Conservation (phyloP, 129 eudicot species). For the Chrysanthemum lavandulifolium region DNA sequence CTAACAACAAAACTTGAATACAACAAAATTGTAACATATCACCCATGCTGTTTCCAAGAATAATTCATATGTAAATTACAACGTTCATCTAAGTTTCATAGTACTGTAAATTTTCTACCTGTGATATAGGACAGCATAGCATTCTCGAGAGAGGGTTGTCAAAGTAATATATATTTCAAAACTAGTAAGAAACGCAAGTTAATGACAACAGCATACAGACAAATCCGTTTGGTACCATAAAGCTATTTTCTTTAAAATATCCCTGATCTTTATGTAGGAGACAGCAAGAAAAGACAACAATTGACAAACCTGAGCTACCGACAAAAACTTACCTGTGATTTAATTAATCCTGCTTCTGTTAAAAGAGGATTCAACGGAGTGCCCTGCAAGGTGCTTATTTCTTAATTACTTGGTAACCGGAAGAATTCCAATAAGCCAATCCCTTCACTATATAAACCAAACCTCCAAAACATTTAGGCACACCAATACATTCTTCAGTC, state of each 20-base stretch:
- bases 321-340: not conserved
- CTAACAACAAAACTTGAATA: no score
- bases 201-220: constrained; percentile 12
- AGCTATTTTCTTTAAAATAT: not conserved
- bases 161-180: not conserved
- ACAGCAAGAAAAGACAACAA: constrained; percentile 8
- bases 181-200: not conserved
- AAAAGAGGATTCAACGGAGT: constrained; percentile 17
- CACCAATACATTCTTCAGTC: constrained; percentile 1
- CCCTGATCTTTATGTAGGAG: not conserved
- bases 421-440: constrained; percentile 6
- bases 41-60: no score
- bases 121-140: not conserved
- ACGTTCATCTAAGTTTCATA: no score
- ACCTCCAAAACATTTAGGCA: constrained; percentile 1
- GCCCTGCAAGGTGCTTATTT: constrained; percentile 19
- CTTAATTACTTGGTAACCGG: not conserved
- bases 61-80: no score
- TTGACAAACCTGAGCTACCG: not conserved
- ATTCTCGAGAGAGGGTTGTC: not conserved
- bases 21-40: no score
- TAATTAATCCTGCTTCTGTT: not conserved
- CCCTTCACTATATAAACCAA: constrained; percentile 14
- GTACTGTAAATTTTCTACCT: no score
- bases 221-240: constrained; percentile 2